A percentile compares a stretch with the other conserved stretches of the same genome.
phyloP scores from a whole-genome alignment of 345 rosid genomes.

The Anacardium occidentale region DNA sequence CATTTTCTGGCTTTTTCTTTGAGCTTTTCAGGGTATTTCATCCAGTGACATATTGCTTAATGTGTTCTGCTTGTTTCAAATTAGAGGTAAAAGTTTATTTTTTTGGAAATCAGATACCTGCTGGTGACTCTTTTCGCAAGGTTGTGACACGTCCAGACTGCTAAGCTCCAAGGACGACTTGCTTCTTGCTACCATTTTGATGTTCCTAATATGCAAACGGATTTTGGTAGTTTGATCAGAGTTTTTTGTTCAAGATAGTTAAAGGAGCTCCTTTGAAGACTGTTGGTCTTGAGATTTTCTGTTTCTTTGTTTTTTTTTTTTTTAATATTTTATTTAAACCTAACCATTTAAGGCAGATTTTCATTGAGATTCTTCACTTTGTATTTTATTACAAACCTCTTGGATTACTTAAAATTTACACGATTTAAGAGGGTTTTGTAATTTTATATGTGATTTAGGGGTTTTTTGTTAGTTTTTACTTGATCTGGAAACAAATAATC shows the following conservation, averaged over 20 bases:
- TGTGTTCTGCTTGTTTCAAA: not conserved
- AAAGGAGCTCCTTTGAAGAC: not conserved
- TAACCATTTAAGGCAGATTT: no score
- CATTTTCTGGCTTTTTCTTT: no score
- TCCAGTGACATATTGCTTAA: no score
- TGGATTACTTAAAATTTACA: no score
- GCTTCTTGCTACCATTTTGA: not conserved
- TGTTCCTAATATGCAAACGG: constrained; percentile 2
- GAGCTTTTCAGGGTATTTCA: not conserved
- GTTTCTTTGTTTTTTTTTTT: not conserved
- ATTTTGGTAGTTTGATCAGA: not conserved
- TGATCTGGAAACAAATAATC: no score
- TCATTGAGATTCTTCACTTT: no score
- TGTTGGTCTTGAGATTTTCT: not conserved
- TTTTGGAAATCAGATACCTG: not conserved
- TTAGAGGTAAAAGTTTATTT: constrained; percentile 1
- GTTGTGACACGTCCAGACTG: not conserved
- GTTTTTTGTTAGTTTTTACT: no score
- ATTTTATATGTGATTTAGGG: no score
- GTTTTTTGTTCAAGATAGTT: not conserved
- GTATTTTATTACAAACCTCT: no score
- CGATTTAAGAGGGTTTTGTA: no score
- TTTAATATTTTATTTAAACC: not conserved
- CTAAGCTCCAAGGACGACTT: not conserved
- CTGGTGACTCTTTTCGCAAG: not conserved